phyloP scores from a whole-genome alignment of 768 basidiomycete species.

The Collybia nuda region DNA sequence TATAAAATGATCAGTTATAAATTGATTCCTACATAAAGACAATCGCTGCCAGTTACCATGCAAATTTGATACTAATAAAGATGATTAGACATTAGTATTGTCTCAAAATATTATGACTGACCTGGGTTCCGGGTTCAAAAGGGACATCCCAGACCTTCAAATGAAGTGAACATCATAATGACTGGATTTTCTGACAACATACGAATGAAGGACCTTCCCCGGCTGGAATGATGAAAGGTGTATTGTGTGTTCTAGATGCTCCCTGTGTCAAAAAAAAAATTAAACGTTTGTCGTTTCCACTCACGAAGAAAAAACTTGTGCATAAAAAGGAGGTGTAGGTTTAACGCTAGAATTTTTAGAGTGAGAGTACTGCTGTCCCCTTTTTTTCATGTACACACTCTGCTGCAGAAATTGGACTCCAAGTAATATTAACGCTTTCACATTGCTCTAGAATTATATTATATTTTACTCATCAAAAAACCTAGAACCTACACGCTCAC shows the following conservation, averaged over 20 bases:
- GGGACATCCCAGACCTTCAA: constrained; percentile 49
- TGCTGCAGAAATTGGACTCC: constrained; percentile 28
- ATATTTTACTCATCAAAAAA: too few species aligned
- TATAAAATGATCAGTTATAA: constrained; percentile 15
- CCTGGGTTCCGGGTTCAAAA: constrained; percentile 45
- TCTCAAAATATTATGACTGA: constrained; percentile 5
- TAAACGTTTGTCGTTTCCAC: constrained; percentile 1
- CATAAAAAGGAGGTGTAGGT: constrained; percentile 47
- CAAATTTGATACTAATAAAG: constrained; percentile 50
- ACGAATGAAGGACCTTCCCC: constrained; percentile 33
- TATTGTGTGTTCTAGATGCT: constrained; percentile 32
- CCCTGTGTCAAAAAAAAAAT: not conserved
- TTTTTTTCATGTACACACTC: constrained; percentile 20
- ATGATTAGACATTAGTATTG: not conserved
- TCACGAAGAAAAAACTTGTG: constrained; percentile 51
- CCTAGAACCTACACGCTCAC: constrained; percentile 11
- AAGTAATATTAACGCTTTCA: constrained; percentile 33
- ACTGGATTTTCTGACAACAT: constrained; percentile 8
- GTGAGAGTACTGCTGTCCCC: not conserved
- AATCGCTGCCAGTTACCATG: constrained; percentile 36
- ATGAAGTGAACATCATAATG: not conserved
- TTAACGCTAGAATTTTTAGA: constrained; percentile 30
- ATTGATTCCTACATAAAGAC: not conserved
- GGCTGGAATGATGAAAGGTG: constrained; percentile 42
- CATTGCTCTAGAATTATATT: constrained; percentile 30